Percentiles rank a stretch among this genome's conserved stretches.
These are phyloP conservation scores for Radiomyces spectabilis DNA, from an alignment of 192 early-diverging fungal species.

Conservation along the genomic window DNA sequence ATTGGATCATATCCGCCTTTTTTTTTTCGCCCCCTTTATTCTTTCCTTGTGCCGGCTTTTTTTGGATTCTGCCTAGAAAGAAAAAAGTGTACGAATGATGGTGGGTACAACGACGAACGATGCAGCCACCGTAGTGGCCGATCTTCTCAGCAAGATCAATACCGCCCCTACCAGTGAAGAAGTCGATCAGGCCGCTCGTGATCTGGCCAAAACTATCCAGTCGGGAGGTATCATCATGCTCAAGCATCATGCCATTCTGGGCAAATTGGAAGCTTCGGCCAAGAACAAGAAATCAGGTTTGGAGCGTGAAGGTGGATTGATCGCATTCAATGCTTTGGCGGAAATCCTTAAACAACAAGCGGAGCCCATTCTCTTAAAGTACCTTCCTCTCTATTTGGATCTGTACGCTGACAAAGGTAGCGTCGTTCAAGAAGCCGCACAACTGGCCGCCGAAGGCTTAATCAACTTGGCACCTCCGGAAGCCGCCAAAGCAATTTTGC, in stretches of 20 bases:
- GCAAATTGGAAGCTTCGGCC: conserved; percentile 43
- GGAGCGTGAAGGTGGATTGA: conserved; percentile 56
- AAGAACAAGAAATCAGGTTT: conserved; percentile 61
- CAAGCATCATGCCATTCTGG: conserved; percentile 49
- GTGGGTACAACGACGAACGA: conserved; percentile 14
- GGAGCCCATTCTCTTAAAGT: conserved; percentile 56
- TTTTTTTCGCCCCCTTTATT: no score
- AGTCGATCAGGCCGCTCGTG: conserved; percentile 37
- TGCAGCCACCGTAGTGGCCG: conserved; percentile 13
- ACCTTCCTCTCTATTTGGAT: conserved; percentile 52
- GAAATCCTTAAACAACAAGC: conserved; percentile 47
- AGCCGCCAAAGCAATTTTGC: conserved; percentile 46
- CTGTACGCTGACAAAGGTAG: conserved; percentile 46
- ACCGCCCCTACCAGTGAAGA: conserved; percentile 43
- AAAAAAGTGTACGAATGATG: no score
- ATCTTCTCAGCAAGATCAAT: conserved; percentile 33
- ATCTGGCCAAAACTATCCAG: conserved; percentile 31
- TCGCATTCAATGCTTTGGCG: conserved; percentile 55
- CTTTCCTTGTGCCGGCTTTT: no score
- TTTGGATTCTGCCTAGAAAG: conserved; percentile 1
- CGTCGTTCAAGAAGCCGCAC: conserved; percentile 42
- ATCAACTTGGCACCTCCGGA: conserved; percentile 35
- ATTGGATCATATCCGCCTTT: no score
- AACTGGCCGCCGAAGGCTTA: conserved; percentile 27
- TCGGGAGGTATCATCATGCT: conserved; percentile 48